Conservation (phyloP, 2,329 filamentous ascomycete species). For the Trichoderma breve region DNA sequence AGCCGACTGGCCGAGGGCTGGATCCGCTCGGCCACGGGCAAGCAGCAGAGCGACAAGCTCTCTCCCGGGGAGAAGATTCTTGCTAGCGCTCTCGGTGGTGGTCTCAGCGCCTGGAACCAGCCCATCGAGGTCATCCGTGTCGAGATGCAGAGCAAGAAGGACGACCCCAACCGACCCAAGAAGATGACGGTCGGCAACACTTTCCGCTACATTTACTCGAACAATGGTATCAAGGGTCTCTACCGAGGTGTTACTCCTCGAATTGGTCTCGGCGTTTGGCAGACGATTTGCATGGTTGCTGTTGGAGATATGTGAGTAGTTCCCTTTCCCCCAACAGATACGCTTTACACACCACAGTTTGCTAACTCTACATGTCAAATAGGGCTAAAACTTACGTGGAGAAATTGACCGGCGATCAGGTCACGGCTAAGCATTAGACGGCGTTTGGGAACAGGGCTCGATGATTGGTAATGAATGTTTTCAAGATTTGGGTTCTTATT, state of each 20-base stretch:
- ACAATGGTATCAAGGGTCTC: constrained; percentile 85
- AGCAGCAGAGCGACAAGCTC: constrained; percentile 78
- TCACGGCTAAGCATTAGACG: constrained; percentile 66
- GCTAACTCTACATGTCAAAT: constrained; percentile 28
- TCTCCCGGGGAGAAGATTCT: constrained; percentile 81
- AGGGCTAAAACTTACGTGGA: constrained; percentile 68
- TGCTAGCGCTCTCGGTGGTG: constrained; percentile 84
- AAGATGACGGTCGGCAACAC: constrained; percentile 96
- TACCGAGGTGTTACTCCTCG: constrained; percentile 95
- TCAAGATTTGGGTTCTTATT: constrained; percentile 16
- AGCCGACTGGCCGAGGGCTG: constrained; percentile 86
- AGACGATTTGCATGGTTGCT: constrained; percentile 99
- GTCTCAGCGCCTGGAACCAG: constrained; percentile 97
- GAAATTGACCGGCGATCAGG: constrained; percentile 61
- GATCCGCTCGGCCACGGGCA: constrained; percentile 75
- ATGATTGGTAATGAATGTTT: constrained; percentile 14
- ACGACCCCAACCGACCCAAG: constrained; percentile 95
- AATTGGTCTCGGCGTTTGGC: constrained; percentile 95
- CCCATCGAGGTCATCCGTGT: constrained; percentile 99
- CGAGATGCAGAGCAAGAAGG: constrained; percentile 99
- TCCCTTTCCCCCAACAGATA: constrained; percentile 10
- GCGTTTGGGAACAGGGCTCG: constrained; percentile 30
- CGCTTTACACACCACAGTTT: not conserved
- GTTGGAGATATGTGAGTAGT: constrained; percentile 90
- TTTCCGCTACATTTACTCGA: constrained; percentile 81